Conservation (phyloP, 164 flowering plant genomes). For the Macadamia tetraphylla region DNA sequence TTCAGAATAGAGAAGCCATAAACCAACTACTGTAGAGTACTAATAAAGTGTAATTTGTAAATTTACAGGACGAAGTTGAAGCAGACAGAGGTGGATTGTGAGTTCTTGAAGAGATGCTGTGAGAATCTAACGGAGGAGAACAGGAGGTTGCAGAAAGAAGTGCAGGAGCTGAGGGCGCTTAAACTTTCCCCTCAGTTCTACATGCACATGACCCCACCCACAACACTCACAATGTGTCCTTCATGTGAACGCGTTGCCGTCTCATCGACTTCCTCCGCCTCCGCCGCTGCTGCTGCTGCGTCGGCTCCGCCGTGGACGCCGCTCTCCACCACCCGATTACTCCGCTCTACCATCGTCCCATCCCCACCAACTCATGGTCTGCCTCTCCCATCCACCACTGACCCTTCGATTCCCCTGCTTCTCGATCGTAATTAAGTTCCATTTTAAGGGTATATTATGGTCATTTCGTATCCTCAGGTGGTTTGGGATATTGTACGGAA, state of each 20-base stretch:
- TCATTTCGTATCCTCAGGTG: not conserved
- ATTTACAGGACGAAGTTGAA: conserved; percentile 35
- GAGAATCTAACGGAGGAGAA: conserved; percentile 41
- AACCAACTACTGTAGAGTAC: no score
- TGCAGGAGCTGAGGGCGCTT: conserved; percentile 37
- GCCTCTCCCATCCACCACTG: not conserved
- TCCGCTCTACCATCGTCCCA: not conserved
- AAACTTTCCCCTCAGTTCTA: conserved; percentile 37
- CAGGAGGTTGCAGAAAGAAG: conserved; percentile 34
- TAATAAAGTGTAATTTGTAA: no score
- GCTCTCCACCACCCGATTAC: not conserved
- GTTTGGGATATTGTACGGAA: no score
- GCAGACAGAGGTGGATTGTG: conserved; percentile 45
- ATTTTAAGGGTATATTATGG: not conserved
- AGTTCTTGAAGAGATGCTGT: conserved; percentile 35
- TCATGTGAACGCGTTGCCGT: conserved; percentile 36
- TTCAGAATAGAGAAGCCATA: not conserved
- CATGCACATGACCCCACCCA: conserved; percentile 42
- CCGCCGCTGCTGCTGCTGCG: conserved; percentile 7
- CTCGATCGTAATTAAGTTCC: not conserved
- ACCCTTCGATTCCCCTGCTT: no score
- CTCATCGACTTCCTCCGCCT: conserved; percentile 4
- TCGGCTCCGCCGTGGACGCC: not conserved
- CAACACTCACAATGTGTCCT: conserved; percentile 44
- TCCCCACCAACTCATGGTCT: not conserved